A percentile compares a stretch with the other conserved stretches of the same genome.
Conservation (phyloP, 2,329 filamentous ascomycete genomes). For the Phoma sp. region DNA sequence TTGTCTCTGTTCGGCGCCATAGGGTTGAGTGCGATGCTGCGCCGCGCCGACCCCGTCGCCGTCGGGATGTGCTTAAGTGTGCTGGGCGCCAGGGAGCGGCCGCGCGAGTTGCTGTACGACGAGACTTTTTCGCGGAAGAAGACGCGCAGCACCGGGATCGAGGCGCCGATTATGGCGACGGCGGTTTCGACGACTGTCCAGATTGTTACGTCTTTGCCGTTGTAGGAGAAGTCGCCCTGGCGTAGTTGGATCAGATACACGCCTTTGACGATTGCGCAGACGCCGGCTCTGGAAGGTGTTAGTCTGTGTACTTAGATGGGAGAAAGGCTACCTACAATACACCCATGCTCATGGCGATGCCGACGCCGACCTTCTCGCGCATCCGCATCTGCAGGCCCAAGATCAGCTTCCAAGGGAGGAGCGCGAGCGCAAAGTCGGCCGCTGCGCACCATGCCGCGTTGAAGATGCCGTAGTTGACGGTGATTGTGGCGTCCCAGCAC, state of each 20-base stretch:
- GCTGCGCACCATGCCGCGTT: slow-evolving; percentile 35
- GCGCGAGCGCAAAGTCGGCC: slow-evolving; percentile 34
- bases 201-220: slow-evolving; percentile 39
- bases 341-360: slow-evolving; percentile 42
- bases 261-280: slow-evolving; percentile 37
- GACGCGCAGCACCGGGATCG: slow-evolving; percentile 39
- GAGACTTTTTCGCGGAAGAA: slow-evolving; percentile 39
- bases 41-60: neutral
- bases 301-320: neutral
- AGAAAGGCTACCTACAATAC: slow-evolving; percentile 21
- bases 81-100: neutral
- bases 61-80: neutral
- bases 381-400: slow-evolving; percentile 28
- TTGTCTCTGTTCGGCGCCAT: slow-evolving; percentile 1
- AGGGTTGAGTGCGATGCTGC: slow-evolving; percentile 1
- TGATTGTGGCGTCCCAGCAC: slow-evolving; percentile 28
- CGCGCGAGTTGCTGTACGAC: slow-evolving; percentile 7
- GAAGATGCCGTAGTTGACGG: slow-evolving; percentile 36
- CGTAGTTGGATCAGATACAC: slow-evolving; percentile 34
- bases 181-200: slow-evolving; percentile 41
- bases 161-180: slow-evolving; percentile 37
- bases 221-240: slow-evolving; percentile 35
- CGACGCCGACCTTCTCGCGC: slow-evolving; percentile 37
- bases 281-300: slow-evolving; percentile 23
- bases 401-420: slow-evolving; percentile 38